A percentile compares a stretch with the other conserved stretches of the same genome.
Conservation (phyloP, 495 filamentous ascomycete genomes). For the Hyaloscypha variabilis region DNA sequence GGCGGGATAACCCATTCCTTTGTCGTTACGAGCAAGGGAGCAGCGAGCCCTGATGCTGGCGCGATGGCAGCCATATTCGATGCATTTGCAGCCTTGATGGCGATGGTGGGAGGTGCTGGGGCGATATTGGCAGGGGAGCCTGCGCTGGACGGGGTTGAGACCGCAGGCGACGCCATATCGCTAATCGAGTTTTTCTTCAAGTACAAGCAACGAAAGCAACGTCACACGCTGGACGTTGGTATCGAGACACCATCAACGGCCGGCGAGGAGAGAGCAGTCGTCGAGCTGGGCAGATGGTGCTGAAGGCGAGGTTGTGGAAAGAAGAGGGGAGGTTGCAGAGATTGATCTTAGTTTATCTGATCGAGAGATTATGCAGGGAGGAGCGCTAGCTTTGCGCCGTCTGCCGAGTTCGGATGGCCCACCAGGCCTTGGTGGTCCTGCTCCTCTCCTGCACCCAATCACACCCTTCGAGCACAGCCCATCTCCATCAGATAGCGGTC, state of each 20-base stretch:
- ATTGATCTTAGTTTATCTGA: conserved; percentile 14
- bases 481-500: conserved; percentile 6
- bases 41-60: conserved; percentile 19
- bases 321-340: conserved; percentile 6
- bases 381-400: not conserved
- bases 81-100: conserved; percentile 25
- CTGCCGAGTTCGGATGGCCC: conserved; percentile 3
- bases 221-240: not conserved
- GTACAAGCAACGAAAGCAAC: not conserved
- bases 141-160: conserved; percentile 31
- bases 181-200: not conserved
- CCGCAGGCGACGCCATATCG: conserved; percentile 33
- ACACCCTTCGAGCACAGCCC: not conserved
- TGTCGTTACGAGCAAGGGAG: conserved; percentile 56
- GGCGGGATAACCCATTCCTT: conserved; percentile 90
- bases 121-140: conserved; percentile 32
- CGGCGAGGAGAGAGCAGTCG: not conserved
- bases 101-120: conserved; percentile 29
- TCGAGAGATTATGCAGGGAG: conserved; percentile 1
- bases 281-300: not conserved
- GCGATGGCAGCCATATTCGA: conserved; percentile 24
- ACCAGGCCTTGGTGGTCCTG: not conserved
- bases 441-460: conserved; percentile 10
- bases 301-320: not conserved
- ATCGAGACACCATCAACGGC: not conserved